phyloP scores from a whole-genome alignment of 2,329 filamentous ascomycete genomes.

The Trichophyton mentagrophytes region DNA sequence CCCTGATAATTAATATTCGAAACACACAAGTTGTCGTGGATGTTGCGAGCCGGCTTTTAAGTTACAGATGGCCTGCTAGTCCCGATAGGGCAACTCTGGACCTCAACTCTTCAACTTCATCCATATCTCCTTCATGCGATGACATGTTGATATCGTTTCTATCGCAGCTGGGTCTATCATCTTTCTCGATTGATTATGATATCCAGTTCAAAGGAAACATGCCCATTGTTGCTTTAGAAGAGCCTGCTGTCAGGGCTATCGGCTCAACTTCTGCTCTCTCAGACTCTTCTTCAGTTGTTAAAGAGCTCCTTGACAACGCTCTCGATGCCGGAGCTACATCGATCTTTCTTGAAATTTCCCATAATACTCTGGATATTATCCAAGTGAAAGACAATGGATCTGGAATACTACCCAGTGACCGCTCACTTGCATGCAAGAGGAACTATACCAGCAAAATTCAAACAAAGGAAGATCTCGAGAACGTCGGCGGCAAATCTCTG shows the following conservation, averaged over 20 bases:
- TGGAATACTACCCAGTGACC: conserved; percentile 46
- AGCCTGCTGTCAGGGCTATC: conserved; percentile 37
- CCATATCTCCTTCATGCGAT: too few species aligned
- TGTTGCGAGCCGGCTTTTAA: too few species aligned
- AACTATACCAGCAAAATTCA: conserved; percentile 54
- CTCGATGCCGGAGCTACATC: conserved; percentile 49
- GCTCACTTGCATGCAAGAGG: conserved; percentile 42
- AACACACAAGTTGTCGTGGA: too few species aligned
- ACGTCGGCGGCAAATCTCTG: conserved; percentile 43
- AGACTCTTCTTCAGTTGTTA: conserved; percentile 45
- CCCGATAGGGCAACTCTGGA: too few species aligned
- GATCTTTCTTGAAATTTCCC: conserved; percentile 45
- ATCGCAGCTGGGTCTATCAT: too few species aligned
- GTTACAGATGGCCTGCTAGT: too few species aligned
- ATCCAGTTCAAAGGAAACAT: conserved; percentile 18
- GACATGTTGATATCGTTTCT: too few species aligned
- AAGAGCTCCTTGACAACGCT: conserved; percentile 56
- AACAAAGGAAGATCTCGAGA: conserved; percentile 42
- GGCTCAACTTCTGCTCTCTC: conserved; percentile 46
- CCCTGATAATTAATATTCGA: too few species aligned
- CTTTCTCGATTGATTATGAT: too few species aligned
- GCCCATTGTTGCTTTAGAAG: conserved; percentile 35
- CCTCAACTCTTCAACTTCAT: too few species aligned
- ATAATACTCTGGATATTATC: conserved; percentile 48
- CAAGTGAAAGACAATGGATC: conserved; percentile 53